phyloP scores from a whole-genome alignment of 1,139 yeast species.

The Yamadazyma sp. region DNA sequence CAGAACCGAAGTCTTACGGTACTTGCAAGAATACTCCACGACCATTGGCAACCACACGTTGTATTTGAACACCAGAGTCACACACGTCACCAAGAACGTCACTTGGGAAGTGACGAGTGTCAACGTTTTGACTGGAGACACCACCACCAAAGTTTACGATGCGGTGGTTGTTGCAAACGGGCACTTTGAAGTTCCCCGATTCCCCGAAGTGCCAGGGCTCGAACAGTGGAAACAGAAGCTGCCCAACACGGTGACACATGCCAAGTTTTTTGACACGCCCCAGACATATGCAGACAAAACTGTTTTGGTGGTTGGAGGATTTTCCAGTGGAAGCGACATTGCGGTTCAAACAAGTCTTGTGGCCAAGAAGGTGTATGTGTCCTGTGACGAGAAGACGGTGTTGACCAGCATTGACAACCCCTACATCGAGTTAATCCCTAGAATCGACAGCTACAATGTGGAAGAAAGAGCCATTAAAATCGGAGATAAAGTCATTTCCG shows the following conservation, averaged over 20 bases:
- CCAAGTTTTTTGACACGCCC: constrained; percentile 41
- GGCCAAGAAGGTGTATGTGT: constrained; percentile 19
- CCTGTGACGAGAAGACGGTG: constrained; percentile 35
- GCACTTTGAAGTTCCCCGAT: constrained; percentile 45
- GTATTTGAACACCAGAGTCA: constrained; percentile 6
- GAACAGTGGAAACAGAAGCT: constrained; percentile 31
- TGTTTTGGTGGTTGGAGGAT: constrained; percentile 44
- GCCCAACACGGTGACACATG: constrained; percentile 40
- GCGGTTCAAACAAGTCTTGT: constrained; percentile 34
- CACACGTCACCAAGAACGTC: constrained; percentile 16
- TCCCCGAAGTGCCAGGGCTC: constrained; percentile 45
- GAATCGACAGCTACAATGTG: constrained; percentile 30
- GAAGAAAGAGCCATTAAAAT: constrained; percentile 26
- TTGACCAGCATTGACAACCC: constrained; percentile 29
- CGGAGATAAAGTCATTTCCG: constrained; percentile 23
- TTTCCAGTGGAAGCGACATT: constrained; percentile 49
- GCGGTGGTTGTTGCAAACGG: constrained; percentile 50
- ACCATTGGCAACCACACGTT: constrained; percentile 24
- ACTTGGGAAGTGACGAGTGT: constrained; percentile 21
- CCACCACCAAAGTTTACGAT: constrained; percentile 29
- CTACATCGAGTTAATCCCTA: constrained; percentile 23
- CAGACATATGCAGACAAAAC: constrained; percentile 30
- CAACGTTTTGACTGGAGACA: constrained; percentile 5
- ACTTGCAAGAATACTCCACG: constrained; percentile 31
- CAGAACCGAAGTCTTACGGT: constrained; percentile 37